Evolutionary conservation across 2,329 filamentous ascomycete species (phyloP), one percentile per base, ranked within the genome.

Genomic region (Teratosphaeria zuluensis): DNA sequence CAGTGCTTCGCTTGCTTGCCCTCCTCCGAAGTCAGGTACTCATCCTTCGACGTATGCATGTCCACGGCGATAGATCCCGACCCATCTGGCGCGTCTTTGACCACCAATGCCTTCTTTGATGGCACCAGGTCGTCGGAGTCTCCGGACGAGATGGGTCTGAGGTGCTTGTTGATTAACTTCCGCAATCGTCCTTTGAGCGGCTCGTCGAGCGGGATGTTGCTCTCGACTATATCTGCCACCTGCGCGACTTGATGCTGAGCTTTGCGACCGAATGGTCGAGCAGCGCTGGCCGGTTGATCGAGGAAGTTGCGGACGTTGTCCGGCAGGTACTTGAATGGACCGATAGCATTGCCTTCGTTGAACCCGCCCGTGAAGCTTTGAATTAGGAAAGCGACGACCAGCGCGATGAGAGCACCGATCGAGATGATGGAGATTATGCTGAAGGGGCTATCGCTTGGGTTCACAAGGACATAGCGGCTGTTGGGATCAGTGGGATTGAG

Each of bases 401-500:
- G 67, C 4, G 87, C 73, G 46, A 86, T 78, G 53, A 90, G 76
- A 55, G 88, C 69, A 19, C 85, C 76, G 48, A 88, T 71, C 60
- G 85, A 67, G 51, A 81, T 76, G 56, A 84, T 78, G 57, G 81
- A 76, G 46, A 82, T 72, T 42, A 84, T 73, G 56, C 86, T 72
- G 58, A 77, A 77, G 53, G 71, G 69, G 31, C 80, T 78, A 2
- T 82, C 81, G 24, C 81, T 77, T 1, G 74, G 74, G 62, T 82
- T 78, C 19, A 81, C 83, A 33, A 92, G 82, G 3, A 91, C 82
- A 69, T 92, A 91, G 62, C 89, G 88, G 9, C 81, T 73, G 19
- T 71, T 60, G 24, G 67, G 77, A 12, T 78, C 75, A n/a, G 76
- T 76, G 0, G 82, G 75, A 14, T 74, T 66, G 24, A 76, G 67